Conservation (phyloP, 176 grass and related monocot genomes). For the Pontederia paniculata region DNA sequence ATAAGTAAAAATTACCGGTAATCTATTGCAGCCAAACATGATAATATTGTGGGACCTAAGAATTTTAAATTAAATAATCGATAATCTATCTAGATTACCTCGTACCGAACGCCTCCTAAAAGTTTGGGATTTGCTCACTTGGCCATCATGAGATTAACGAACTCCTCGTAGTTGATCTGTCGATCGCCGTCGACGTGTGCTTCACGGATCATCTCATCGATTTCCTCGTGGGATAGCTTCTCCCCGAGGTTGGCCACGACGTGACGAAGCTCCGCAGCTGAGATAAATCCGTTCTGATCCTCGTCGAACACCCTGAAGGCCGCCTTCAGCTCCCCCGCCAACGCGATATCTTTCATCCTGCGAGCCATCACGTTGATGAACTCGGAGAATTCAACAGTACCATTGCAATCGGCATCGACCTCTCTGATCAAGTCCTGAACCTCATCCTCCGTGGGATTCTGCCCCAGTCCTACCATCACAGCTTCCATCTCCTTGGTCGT, state of each 20-base stretch:
- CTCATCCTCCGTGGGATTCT: background rate
- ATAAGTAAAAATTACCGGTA: too few relatives aligned
- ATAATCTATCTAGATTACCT: too few relatives aligned
- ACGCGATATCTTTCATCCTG: background rate
- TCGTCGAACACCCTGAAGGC: constrained; percentile 2
- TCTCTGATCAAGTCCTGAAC: background rate
- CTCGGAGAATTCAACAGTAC: background rate
- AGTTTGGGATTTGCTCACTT: too few relatives aligned
- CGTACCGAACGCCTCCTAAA: too few relatives aligned
- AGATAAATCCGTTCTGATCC: constrained; percentile 34
- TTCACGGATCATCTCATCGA: constrained; percentile 64
- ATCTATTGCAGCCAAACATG: too few relatives aligned
- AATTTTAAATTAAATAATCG: too few relatives aligned
- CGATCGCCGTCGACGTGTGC: constrained; percentile 63
- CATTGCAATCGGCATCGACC: background rate
- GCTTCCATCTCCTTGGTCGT: too few relatives aligned
- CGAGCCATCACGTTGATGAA: background rate
- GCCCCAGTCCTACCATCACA: too few relatives aligned
- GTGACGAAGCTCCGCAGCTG: constrained; percentile 44
- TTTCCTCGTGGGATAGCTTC: constrained; percentile 42
- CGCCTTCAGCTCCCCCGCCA: background rate
- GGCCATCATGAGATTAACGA: constrained; percentile 76
- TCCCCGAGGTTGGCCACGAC: constrained; percentile 75
- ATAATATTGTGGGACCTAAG: too few relatives aligned
- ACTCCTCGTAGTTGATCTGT: constrained; percentile 81